Conservation (phyloP, 495 filamentous ascomycete genomes). For the Polyplosphaeria fusca region DNA sequence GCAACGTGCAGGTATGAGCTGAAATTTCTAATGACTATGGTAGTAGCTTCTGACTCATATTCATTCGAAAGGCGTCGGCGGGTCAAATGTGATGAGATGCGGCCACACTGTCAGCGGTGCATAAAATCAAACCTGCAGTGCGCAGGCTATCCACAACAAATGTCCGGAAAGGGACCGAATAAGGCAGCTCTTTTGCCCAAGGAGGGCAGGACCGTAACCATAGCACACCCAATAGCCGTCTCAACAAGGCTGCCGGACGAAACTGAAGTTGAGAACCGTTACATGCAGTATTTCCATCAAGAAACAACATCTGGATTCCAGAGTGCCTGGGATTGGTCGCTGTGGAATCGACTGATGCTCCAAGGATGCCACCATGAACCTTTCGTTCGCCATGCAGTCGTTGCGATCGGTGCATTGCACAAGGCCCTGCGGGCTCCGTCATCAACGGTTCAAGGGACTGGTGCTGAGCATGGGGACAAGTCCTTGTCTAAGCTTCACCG, state of each 20-base stretch:
- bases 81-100: constrained; percentile 4
- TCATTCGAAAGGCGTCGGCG: not conserved
- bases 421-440: constrained; percentile 8
- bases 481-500: constrained; percentile 12
- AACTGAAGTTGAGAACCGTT: constrained; percentile 14
- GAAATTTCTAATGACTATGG: too few relatives aligned
- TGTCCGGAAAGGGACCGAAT: too few relatives aligned
- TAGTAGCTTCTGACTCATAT: not conserved
- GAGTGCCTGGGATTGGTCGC: constrained; percentile 8
- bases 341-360: constrained; percentile 14
- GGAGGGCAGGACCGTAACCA: too few relatives aligned
- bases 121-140: not conserved
- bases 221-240: not conserved
- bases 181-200: too few relatives aligned
- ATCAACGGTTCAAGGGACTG: not conserved
- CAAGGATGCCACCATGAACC: constrained; percentile 16
- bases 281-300: constrained; percentile 7
- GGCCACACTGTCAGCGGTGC: not conserved
- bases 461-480: not conserved
- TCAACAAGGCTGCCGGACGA: constrained; percentile 8
- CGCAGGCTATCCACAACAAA: not conserved
- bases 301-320: constrained; percentile 17
- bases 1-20: too few relatives aligned
- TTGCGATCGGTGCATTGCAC: constrained; percentile 10
- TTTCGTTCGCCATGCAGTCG: constrained; percentile 13